These are phyloP conservation scores for Oenanthe sinensis DNA, from an alignment of 129 eudicot species.

Conservation along the genomic window DNA sequence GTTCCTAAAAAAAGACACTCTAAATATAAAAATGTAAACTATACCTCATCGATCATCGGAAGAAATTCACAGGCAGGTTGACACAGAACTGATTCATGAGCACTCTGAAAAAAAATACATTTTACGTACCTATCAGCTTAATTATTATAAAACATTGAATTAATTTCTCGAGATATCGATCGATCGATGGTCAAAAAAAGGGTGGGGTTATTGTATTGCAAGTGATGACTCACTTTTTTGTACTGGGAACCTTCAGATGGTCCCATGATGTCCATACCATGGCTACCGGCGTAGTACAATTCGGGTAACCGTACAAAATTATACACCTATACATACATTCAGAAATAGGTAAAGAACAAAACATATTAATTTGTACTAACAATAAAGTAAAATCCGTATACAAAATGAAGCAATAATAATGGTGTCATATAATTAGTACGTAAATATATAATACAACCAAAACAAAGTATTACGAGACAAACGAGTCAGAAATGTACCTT, in stretches of 20 bases:
- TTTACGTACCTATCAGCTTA: neutral
- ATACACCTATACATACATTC: conserved; percentile 36
- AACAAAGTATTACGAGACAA: neutral
- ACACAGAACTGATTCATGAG: conserved; percentile 51
- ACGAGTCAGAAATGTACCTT: conserved; percentile 34
- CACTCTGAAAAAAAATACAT: conserved; percentile 26
- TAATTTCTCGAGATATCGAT: no score
- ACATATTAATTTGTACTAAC: neutral
- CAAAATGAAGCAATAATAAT: conserved; percentile 1
- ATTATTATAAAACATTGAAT: neutral
- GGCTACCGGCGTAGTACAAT: conserved; percentile 91
- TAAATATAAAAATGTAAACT: neutral
- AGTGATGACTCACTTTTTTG: conserved; percentile 41
- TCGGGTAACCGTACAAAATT: conserved; percentile 73
- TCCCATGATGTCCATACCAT: conserved; percentile 92
- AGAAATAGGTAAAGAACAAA: neutral
- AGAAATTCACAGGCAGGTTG: conserved; percentile 83
- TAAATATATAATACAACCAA: neutral
- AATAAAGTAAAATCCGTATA: neutral
- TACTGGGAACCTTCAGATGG: conserved; percentile 70
- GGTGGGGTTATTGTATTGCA: neutral
- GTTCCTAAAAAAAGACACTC: neutral
- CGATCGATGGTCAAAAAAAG: no score
- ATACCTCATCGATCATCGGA: conserved; percentile 90
- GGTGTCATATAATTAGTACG: neutral